Base-by-base conservation (phyloP, 2,329 filamentous ascomycete species). In the Fusarium neocosmosporiellum region DNA sequence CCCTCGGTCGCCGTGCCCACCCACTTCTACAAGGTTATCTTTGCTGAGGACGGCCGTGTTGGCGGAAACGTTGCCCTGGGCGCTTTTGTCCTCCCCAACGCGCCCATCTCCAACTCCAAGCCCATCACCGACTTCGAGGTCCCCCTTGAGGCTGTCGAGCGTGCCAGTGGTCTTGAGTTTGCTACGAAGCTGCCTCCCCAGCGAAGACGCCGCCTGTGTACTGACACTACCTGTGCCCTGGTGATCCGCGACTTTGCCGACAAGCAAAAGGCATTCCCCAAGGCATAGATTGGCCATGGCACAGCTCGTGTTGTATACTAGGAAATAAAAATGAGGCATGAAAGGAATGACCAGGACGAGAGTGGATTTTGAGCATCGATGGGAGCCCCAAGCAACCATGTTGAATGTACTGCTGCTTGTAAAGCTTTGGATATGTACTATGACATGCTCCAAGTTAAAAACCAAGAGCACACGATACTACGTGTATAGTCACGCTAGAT, bases 21-120 rank as follows among this genome's bases (percentile, higher is more conserved):
- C 24, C 96, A 99, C 83, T 99, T 99, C 85, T 99, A 98, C 89
- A 99, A 99, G 86, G 94, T 99, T 79, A 96, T 99, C 77, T 97
- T 96, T 79, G 96, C 94, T 29, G 96, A 99, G 84, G 94, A 98
- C 78, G 93, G 93, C 5, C 84, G 83, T 2, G 83, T 80, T 11
- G 87, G 87, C 29, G 93, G 94, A 20, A 92, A 92, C 72, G 96
- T 99, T 36, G 94, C 95, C 34, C 85, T 99, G 37, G 96, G 94
- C 53, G 96, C 96, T 9, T 99, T 99, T 79, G 96, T 99, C 61
- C 87, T 99, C 77, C 96, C 96, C 18, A 99, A 99, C 81, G 95
- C 94, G 2, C 87, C 85, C 20, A 99, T 99, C 76, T 87, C 93
- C 39, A 99, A 98, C 82, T 88, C 91, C 69, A 98, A 96, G 86